Conservation (phyloP, 495 filamentous ascomycete species). For the Podospora pseudopauciseta region DNA sequence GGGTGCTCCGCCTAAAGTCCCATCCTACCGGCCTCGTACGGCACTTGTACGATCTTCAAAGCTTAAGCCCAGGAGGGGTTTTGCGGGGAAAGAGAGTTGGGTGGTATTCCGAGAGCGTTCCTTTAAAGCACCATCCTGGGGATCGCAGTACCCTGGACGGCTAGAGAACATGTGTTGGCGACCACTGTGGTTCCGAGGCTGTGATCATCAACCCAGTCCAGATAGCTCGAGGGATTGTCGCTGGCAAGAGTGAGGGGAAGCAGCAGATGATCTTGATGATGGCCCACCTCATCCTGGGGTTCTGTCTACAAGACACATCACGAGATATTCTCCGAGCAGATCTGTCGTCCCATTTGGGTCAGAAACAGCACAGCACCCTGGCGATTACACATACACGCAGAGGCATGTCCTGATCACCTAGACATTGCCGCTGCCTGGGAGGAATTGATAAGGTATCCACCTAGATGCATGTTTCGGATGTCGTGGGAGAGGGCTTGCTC, state of each 20-base stretch:
- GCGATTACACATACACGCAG: background rate
- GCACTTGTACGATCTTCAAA: slow-evolving; percentile 32
- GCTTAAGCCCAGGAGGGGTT: slow-evolving; percentile 18
- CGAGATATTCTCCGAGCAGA: slow-evolving; percentile 19
- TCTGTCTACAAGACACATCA: slow-evolving; percentile 6
- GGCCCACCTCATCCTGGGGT: background rate
- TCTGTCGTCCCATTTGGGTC: slow-evolving; percentile 15
- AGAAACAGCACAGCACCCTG: slow-evolving; percentile 8
- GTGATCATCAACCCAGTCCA: slow-evolving; percentile 3
- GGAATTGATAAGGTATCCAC: background rate
- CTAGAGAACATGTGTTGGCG: slow-evolving; percentile 3
- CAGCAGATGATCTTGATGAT: background rate
- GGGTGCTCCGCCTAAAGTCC: slow-evolving; percentile 22
- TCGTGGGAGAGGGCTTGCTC: slow-evolving; percentile 13
- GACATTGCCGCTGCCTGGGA: background rate
- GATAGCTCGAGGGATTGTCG: background rate
- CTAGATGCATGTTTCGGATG: background rate
- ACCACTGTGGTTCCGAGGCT: slow-evolving; percentile 16
- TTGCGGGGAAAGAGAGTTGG: slow-evolving; percentile 24
- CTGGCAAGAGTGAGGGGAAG: background rate
- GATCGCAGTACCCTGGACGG: slow-evolving; percentile 9
- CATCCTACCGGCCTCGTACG: slow-evolving; percentile 23
- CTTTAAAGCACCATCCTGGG: slow-evolving; percentile 20
- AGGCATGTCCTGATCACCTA: background rate
- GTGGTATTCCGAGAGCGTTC: slow-evolving; percentile 26